A percentile compares a stretch with the other conserved stretches of the same genome.
phyloP scores from a whole-genome alignment of 805 yeast genomes.

The Sungouiozyma intestinalis region DNA sequence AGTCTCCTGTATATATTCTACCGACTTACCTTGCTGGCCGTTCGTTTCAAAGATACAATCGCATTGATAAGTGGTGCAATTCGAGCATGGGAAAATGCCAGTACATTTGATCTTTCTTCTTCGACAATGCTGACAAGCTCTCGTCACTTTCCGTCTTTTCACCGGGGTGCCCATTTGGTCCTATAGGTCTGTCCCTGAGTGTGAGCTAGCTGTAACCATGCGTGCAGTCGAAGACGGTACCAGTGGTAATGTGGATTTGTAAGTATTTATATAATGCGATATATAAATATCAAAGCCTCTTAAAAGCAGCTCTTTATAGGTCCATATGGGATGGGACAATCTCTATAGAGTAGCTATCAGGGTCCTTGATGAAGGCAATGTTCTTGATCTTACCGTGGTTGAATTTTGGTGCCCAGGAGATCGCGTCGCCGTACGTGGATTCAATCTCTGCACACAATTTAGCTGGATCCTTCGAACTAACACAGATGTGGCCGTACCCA shows the following conservation, averaged over 20 bases:
- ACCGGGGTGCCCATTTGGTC: too few species aligned
- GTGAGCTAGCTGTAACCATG: too few species aligned
- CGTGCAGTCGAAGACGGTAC: too few species aligned
- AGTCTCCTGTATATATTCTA: background rate
- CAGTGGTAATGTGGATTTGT: background rate
- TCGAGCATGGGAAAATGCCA: constrained; percentile 24
- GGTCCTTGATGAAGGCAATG: constrained; percentile 72
- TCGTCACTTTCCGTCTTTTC: constrained; percentile 5
- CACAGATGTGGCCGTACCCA: constrained; percentile 83
- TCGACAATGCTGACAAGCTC: constrained; percentile 25
- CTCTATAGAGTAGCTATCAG: constrained; percentile 84
- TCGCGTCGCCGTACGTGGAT: constrained; percentile 34
- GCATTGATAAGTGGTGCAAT: constrained; percentile 23
- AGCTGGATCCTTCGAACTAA: constrained; percentile 52
- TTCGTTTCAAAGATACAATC: constrained; percentile 12
- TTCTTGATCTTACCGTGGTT: constrained; percentile 45
- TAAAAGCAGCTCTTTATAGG: constrained; percentile 18
- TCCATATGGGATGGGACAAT: too few species aligned
- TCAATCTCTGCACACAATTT: constrained; percentile 38
- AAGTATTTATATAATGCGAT: background rate
- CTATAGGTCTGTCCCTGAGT: too few species aligned
- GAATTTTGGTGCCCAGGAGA: constrained; percentile 52
- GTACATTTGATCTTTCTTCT: constrained; percentile 27
- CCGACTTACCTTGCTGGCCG: background rate
- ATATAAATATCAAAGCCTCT: background rate